Base-by-base conservation (phyloP, 2,329 filamentous ascomycete genomes). In the Onygenales sp. region DNA sequence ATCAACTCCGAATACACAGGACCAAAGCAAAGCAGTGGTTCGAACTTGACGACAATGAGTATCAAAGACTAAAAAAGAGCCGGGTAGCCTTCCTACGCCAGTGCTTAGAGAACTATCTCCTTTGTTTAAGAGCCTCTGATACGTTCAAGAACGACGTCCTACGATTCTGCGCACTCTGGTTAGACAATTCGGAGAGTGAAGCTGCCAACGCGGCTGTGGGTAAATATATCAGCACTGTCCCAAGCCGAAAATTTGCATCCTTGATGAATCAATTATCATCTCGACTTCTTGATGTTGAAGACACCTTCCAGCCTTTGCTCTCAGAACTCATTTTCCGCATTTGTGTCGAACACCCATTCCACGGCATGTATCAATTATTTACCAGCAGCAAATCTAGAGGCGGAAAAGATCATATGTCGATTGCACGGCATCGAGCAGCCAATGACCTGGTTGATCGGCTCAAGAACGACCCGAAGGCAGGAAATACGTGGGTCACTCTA, bases 191-290 rank as follows among this genome's bases (percentile, higher is more conserved):
- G 0, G 81, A 83, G n/a, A 85, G 86, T 54, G 76, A 82, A 4
- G 77, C 82, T 32, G 88, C 89, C 3, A 97, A 95, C 62, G 79
- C 80, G 46, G 85, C 88, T 2, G 90, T 95, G 17, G 75, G 75
- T 52, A 82, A 80, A 55, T 75, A 90, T 63, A 74, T 98, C 13
- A 70, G 75, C 3, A 77, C 81, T 50, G 92, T 97, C 0, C 86
- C 92, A 2, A 95, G 88, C 54, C 82, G 88, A 56, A 98, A 98
- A 65, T 95, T 99, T 65, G 92, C 90, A 1, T 74, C 86, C 3
- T 75, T 98, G 50, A 95, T 95, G 84, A 98, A 96, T 63, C 93
- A 99, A 67, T 79, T 98, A 34, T 92, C 91, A 5, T 98, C 94
- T n/a, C 84, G 93, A 6, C 74, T 98, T 5, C 83, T 95, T 56